These are phyloP conservation scores for Epichloe bromicola DNA, from an alignment of 2,329 filamentous ascomycete genomes.

Conservation along the genomic window DNA sequence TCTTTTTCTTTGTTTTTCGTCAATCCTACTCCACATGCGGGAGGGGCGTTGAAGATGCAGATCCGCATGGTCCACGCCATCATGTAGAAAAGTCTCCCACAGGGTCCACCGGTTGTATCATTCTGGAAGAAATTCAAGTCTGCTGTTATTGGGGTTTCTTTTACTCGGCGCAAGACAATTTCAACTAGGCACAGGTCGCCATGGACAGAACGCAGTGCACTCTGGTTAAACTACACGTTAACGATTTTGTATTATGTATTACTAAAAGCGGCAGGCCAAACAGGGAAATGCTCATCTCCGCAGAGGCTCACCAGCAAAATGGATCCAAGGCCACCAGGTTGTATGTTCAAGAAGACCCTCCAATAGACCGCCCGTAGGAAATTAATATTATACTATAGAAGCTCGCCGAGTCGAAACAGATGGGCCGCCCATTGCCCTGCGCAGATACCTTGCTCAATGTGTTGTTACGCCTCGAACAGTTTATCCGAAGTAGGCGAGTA, in stretches of 20 bases:
- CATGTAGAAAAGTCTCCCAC: no score
- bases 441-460: background rate
- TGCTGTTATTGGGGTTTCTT: no score
- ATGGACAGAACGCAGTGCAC: background rate
- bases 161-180: no score
- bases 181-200: no score
- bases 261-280: background rate
- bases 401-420: background rate
- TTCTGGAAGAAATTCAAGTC: no score
- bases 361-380: background rate
- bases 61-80: no score
- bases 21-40: no score
- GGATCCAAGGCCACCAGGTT: background rate
- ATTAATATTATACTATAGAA: background rate
- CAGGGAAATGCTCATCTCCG: background rate
- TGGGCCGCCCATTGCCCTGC: background rate
- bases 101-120: no score
- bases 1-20: rapidly evolving
- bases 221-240: background rate
- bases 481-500: slow-evolving; percentile 21
- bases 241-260: background rate
- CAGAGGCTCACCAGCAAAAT: background rate
- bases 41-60: no score
- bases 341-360: background rate
- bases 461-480: background rate